Conservation (phyloP, 352 stramenopile species). For the Bremia lactucae region DNA sequence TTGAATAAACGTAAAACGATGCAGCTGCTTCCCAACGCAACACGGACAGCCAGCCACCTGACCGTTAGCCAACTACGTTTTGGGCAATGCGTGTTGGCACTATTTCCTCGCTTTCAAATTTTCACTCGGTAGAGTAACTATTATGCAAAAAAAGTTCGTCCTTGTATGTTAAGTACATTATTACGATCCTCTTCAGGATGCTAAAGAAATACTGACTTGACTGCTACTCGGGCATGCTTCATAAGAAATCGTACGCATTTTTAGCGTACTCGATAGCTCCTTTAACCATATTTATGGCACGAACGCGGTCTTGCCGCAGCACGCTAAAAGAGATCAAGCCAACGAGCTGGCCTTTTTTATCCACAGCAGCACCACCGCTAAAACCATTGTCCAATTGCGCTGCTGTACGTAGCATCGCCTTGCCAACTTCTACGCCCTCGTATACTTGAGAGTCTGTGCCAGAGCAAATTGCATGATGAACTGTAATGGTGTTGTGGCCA, state of each 20-base stretch:
- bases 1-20: neutral
- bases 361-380: constrained; percentile 70
- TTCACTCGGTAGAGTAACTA: too few species aligned
- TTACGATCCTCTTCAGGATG: too few species aligned
- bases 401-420: constrained; percentile 78
- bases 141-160: too few species aligned
- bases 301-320: constrained; percentile 74
- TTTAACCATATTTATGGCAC: constrained; percentile 86
- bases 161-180: too few species aligned
- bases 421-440: constrained; percentile 74
- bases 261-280: constrained; percentile 76
- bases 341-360: constrained; percentile 80
- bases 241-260: constrained; percentile 61
- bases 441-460: constrained; percentile 82
- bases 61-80: too few species aligned
- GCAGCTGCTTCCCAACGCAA: neutral
- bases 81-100: too few species aligned
- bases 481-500: constrained; percentile 84
- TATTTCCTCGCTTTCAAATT: too few species aligned
- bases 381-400: constrained; percentile 82
- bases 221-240: too few species aligned
- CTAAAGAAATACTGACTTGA: too few species aligned
- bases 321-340: constrained; percentile 83
- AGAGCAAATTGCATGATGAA: constrained; percentile 84
- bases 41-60: constrained; percentile 3